Evolutionary conservation across 2,329 filamentous ascomycete genomes (phyloP), one percentile per base, ranked within the genome.

Genomic region (Xylariomycetidae sp.): DNA sequence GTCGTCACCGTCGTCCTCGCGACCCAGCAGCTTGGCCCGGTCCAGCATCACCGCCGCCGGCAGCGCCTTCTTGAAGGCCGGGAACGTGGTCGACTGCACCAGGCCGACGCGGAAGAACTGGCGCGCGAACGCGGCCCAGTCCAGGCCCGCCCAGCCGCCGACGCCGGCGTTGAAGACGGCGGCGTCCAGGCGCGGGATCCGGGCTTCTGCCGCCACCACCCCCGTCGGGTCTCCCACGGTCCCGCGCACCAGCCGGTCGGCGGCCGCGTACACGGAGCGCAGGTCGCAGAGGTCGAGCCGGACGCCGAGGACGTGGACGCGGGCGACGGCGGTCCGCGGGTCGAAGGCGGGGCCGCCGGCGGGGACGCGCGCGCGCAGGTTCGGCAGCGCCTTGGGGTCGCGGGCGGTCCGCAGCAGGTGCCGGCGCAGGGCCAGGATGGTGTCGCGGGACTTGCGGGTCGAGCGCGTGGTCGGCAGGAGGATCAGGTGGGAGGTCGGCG

Each of bases 121-220:
- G 48, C 58, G 63, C 19, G 79, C 57, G 1, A 85, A 76, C 34
- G 52, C 48, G 2, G 65, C 59, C 76, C 79, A 95, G 57, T 86
- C 64, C 37, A 94, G 57, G n/a, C 85, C 85, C 1, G 68, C 74
- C 84, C 87, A 95, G 2, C 86, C 88, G 15, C 88, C 87, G 24
- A 90, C 82, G 1, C 89, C 92, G 12, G 90, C 90, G 59, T 95
- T 95, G 56, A 85, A 81, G 23, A 96, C 69, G 15, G 92, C 68
- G 2, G 74, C 74, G 58, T 96, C 87, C 19, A 98, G 67, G 43
- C 81, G 78, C 2, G 85, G 80, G 25, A 87, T 66, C 14, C 60
- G 61, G 25, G 65, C 57, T 15, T 48, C 62, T 24, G 65, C 57
- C 14, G 48, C 49, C 29, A 50, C 39, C 12, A 44, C 17, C 9